phyloP scores from a whole-genome alignment of 805 yeast species.

The Clavispora asparagi region DNA sequence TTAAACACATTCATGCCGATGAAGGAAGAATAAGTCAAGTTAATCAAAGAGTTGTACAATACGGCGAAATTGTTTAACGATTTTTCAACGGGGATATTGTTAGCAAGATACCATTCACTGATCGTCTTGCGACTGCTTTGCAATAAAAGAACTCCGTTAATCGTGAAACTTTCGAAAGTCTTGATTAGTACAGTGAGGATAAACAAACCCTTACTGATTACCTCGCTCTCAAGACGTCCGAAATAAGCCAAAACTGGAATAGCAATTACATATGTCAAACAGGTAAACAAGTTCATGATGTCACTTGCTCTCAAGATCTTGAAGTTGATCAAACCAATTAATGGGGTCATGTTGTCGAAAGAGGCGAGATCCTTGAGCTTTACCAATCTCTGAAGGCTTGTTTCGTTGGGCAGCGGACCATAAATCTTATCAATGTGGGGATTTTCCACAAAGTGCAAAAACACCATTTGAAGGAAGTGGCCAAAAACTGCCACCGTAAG shows the following conservation, averaged over 20 bases:
- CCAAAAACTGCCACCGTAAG: constrained; percentile 67
- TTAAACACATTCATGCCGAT: constrained; percentile 34
- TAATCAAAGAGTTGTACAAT: constrained; percentile 46
- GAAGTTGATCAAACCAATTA: constrained; percentile 61
- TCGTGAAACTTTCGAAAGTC: constrained; percentile 44
- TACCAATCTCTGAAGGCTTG: constrained; percentile 30
- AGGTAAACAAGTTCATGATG: constrained; percentile 41
- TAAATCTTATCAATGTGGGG: constrained; percentile 84
- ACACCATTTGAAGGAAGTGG: constrained; percentile 71
- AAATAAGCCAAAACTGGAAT: constrained; percentile 35
- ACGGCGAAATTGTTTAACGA: constrained; percentile 73
- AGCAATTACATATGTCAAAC: constrained; percentile 37
- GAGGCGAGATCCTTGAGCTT: constrained; percentile 46
- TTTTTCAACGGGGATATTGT: constrained; percentile 57
- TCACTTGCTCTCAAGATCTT: constrained; percentile 62
- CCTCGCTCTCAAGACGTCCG: constrained; percentile 19
- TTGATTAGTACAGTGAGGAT: constrained; percentile 43
- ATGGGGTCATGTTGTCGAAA: constrained; percentile 41
- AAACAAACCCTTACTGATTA: constrained; percentile 22
- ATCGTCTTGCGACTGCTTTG: constrained; percentile 61
- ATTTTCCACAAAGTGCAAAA: constrained; percentile 69
- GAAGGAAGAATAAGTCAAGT: constrained; percentile 53
- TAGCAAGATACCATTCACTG: constrained; percentile 59
- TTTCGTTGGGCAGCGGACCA: constrained; percentile 42
- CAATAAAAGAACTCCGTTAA: constrained; percentile 46